Evolutionary conservation across 2,329 filamentous ascomycete species (phyloP).

Genomic region (Colletotrichum plurivorum): DNA sequence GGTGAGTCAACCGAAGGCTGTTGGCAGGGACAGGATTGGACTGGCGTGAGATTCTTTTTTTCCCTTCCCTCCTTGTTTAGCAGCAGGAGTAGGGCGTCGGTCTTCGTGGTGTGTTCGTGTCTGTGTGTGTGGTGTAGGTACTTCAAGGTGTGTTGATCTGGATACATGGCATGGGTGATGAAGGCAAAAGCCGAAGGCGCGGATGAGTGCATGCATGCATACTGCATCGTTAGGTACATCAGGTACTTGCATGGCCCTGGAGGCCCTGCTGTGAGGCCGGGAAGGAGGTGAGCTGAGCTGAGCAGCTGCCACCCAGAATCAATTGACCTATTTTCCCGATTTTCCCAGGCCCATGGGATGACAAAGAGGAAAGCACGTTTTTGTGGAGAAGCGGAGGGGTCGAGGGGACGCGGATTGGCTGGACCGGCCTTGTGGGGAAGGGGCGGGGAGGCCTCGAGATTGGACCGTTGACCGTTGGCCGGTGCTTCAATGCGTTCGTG

Average conservation of each 20-base stretch:
- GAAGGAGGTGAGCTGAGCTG: not conserved
- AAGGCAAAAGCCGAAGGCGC: constrained; percentile 23
- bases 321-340: not conserved
- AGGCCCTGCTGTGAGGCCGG: not conserved
- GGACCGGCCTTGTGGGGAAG: constrained; percentile 16
- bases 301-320: not conserved
- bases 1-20: constrained; percentile 9
- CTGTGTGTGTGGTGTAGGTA: not conserved
- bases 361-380: not conserved
- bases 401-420: not conserved
- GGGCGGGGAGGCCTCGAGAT: constrained; percentile 8
- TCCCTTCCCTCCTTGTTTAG: not conserved
- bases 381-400: constrained; percentile 26
- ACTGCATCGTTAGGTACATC: no score
- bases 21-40: constrained; percentile 21
- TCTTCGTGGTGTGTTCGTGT: not conserved
- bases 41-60: constrained; percentile 10
- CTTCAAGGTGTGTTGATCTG: constrained; percentile 4
- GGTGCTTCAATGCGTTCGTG: not conserved
- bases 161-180: constrained; percentile 22
- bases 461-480: constrained; percentile 5
- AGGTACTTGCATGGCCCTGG: constrained; percentile 1
- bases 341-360: not conserved
- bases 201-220: no score
- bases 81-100: not conserved